Evolutionary conservation across 2,329 filamentous ascomycete species (phyloP).

Genomic region (Colletotrichum euphorbiae): DNA sequence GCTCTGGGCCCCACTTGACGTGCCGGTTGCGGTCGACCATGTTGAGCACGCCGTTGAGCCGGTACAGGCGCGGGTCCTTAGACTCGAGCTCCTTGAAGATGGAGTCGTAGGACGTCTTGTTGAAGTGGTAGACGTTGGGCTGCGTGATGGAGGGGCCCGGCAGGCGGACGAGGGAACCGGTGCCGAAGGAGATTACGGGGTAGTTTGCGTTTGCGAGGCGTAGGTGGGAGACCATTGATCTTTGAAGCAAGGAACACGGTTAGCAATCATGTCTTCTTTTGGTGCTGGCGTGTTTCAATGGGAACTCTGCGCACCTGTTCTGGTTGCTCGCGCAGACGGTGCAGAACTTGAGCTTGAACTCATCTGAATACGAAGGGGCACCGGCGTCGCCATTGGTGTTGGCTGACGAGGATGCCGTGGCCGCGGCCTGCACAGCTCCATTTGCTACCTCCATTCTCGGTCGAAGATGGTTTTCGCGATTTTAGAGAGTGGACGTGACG

Average conservation of each 20-base stretch:
- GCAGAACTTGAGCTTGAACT: slow-evolving; percentile 94
- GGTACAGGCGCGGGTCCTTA: slow-evolving; percentile 90
- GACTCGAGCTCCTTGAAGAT: slow-evolving; percentile 92
- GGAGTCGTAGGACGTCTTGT: slow-evolving; percentile 92
- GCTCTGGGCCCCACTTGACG: slow-evolving; percentile 95
- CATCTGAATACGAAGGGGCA: slow-evolving; percentile 55
- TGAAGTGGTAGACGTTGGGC: slow-evolving; percentile 98
- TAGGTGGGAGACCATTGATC: slow-evolving; percentile 99
- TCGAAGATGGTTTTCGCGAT: neutral
- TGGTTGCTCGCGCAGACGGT: slow-evolving; percentile 99
- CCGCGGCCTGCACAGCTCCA: slow-evolving; percentile 45
- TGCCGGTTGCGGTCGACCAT: slow-evolving; percentile 94
- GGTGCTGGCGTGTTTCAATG: neutral
- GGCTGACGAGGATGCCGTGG: slow-evolving; percentile 46
- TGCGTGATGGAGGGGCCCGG: slow-evolving; percentile 92
- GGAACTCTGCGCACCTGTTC: slow-evolving; percentile 74
- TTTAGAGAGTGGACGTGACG: slow-evolving; percentile 4
- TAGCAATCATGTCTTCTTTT: neutral
- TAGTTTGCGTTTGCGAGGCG: slow-evolving; percentile 87
- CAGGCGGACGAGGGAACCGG: slow-evolving; percentile 91
- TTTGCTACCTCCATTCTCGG: slow-evolving; percentile 56
- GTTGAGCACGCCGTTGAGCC: slow-evolving; percentile 90
- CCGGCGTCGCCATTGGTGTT: slow-evolving; percentile 60
- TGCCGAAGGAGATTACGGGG: slow-evolving; percentile 98
- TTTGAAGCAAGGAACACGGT: neutral